phyloP scores from a whole-genome alignment of 495 filamentous ascomycete genomes.

The Lindgomyces ingoldianus region DNA sequence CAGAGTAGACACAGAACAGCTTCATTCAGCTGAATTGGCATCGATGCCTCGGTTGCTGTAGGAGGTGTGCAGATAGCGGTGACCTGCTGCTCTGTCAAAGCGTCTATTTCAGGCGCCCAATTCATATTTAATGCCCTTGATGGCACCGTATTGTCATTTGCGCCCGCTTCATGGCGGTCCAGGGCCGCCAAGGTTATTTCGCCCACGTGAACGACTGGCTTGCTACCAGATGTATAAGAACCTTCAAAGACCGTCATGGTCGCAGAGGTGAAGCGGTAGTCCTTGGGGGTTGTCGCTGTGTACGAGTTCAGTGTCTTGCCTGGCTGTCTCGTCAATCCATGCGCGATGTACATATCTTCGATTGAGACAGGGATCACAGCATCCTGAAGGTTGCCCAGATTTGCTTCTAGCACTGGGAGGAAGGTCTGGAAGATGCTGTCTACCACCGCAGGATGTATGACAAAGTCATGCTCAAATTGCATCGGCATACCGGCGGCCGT shows the following conservation, averaged over 20 bases:
- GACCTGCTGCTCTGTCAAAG: background rate
- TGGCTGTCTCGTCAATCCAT: background rate
- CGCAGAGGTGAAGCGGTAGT: background rate
- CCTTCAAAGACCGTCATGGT: background rate
- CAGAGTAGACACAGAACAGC: background rate
- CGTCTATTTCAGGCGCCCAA: background rate
- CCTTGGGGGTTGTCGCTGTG: background rate
- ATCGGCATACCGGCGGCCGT: background rate
- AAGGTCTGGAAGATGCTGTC: conserved; percentile 3
- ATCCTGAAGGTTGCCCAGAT: background rate
- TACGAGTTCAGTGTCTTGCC: background rate
- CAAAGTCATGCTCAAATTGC: background rate
- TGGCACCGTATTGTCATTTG: background rate
- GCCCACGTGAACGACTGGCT: background rate
- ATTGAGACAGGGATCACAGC: background rate
- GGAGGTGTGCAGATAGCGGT: background rate
- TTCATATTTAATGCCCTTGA: background rate
- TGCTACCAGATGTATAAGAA: background rate
- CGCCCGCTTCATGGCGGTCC: background rate
- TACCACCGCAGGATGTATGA: conserved; percentile 6
- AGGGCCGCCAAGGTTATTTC: background rate
- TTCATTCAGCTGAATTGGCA: background rate
- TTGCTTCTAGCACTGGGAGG: background rate
- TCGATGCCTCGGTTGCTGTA: background rate
- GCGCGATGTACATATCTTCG: background rate